Evolutionary conservation across 164 flowering plant genomes (phyloP), one percentile per base, ranked within the genome.

Genomic region (Houttuynia cordata): DNA sequence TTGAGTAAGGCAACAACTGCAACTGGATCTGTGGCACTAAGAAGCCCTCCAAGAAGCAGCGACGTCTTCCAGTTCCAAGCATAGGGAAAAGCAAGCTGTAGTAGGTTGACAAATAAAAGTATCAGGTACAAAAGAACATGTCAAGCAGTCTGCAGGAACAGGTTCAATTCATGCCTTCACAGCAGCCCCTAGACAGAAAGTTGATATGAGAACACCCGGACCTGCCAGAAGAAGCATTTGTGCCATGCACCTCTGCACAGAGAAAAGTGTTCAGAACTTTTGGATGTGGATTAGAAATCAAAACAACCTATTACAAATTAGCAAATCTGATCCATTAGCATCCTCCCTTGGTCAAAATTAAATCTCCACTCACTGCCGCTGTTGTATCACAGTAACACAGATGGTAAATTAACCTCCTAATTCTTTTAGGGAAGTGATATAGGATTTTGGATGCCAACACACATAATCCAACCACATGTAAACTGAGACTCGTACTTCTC

Each of bases 21-120:
- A 34, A 89, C 98, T 61, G 96, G 98, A 67, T 92, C 96, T 50
- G 98, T 92, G n/a, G 98, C 98, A 81, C 98, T 87, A 42, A 92
- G 81, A 74, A 89, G 96, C 56, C 96, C 98, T 30, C 96, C 98
- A 63, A 92, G 95, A 74, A 89, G 74, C 67, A 89, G 73, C 45
- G 96, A 85, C 24, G 88, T 83, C 72, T 80, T 82, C 98, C 96
- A 92, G 77, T 77, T 84, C 96, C 98, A 92, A 64, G 77, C 67
- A 77, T 84, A 89, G 23, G 96, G 98, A 71, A 92, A 92, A 66
- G 73, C 63, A 14, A 89, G 67, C 98, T 92, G 81, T 72, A 75
- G 47, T n/a, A 67, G 19, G 40, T 25, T 24, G 50, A 69, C 53
- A 40, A 45, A 45, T 12, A 21, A 41, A 57, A 49, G 45, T 20